Percentiles rank a stretch among this genome's conserved stretches.
phyloP scores from a whole-genome alignment of 2,329 filamentous ascomycete species.

The Bretziella fagacearum region DNA sequence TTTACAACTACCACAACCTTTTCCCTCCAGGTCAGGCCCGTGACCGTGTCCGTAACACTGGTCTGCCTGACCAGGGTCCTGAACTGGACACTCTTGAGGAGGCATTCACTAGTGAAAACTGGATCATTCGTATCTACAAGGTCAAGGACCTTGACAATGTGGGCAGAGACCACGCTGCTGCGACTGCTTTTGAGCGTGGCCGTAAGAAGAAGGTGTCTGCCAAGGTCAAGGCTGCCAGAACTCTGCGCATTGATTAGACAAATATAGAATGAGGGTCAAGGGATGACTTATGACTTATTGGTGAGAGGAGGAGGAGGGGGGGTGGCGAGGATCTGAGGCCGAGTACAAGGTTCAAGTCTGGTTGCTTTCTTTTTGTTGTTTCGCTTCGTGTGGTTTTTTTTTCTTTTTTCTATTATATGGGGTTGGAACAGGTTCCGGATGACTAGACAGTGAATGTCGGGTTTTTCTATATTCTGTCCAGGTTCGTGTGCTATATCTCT shows the following conservation, averaged over 20 bases:
- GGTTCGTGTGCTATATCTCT: not conserved
- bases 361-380: not conserved
- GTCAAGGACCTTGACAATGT: slow-evolving; percentile 98
- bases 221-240: slow-evolving; percentile 48
- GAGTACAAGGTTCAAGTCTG: no score
- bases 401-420: slow-evolving; percentile 6
- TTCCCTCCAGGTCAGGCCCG: slow-evolving; percentile 83
- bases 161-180: slow-evolving; percentile 64
- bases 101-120: slow-evolving; percentile 98
- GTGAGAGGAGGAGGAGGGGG: no score
- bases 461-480: no score
- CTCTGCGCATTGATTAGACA: slow-evolving; percentile 52
- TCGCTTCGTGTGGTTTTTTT: slow-evolving; percentile 2
- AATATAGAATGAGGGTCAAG: not conserved
- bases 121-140: slow-evolving; percentile 99
- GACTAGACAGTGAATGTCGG: not conserved
- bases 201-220: slow-evolving; percentile 64
- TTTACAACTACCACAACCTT: slow-evolving; percentile 88
- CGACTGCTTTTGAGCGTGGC: slow-evolving; percentile 55
- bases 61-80: slow-evolving; percentile 69
- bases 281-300: no score
- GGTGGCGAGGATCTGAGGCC: no score
- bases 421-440: not conserved
- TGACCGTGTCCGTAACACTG: slow-evolving; percentile 72
- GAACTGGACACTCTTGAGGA: slow-evolving; percentile 82